Base-by-base conservation (phyloP, 176 grass and related monocot species). In the Aechmea fasciata region DNA sequence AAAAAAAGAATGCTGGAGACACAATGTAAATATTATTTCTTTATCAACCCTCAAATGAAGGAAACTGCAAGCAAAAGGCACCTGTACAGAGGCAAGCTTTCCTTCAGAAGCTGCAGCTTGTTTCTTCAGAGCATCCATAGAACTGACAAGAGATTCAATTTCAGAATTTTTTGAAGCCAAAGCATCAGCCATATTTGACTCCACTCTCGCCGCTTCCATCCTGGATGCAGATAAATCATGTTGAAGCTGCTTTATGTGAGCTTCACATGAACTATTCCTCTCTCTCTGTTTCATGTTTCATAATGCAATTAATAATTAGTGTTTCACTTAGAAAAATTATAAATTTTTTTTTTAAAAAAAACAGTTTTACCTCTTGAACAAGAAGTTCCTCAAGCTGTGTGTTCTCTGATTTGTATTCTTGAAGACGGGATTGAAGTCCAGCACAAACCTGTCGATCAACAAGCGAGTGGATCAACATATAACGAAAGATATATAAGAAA, bases 401-500 rank as follows among this genome's bases (percentile, higher is more conserved):
- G 71, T 99, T 99, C 81, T 99, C 94, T 59, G 94, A 90, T 83
- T 93, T 99, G 69, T 99, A 99, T 65, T 99, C 94, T 85, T 99
- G 94, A 75, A 99, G 89, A 25, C 89, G 94, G 61, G 89, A 85
- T n/a, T 89, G 93, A 65, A 99, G 89, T 81, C 94, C 94, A 76
- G 89, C 84, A 61, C 94, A 99, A 65, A 99, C 84, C 94, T 99
- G 53, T 82, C 51, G 55, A 13, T 62, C 82, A 69, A 64, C 85
- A 79, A 47, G 49, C 85, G 66, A 41, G 23, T 20, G 47, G 71
- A 74, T 48, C 11, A 62, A 73, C 20, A 64, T 52, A 18, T 74
- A 23, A 79, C 7, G 57, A 23, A 83, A 73, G 18, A 66, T 52
- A 64, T 29, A 77, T 14, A 66, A 63, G 13, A 63, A 48, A 72